Conservation (phyloP, 73 alveolate genomes). For the Paramecium primaurelia region DNA sequence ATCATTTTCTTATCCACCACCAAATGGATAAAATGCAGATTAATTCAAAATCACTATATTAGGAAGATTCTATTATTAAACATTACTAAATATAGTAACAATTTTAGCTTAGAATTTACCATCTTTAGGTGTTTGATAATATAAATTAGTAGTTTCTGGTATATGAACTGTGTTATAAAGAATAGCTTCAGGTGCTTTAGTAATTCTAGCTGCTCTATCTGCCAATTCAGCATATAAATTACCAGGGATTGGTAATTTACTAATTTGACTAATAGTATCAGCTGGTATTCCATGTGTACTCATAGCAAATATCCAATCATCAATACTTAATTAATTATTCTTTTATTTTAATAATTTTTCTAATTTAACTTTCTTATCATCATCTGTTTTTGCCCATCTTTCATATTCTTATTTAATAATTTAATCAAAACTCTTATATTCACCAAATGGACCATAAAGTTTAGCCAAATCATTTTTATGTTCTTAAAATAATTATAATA, state of each 20-base stretch:
- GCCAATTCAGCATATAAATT: conserved; percentile 93
- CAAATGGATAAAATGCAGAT: conserved; percentile 95
- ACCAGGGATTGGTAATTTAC: conserved; percentile 89
- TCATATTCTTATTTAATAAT: conserved; percentile 93
- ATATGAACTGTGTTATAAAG: conserved; percentile 91
- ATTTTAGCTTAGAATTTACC: conserved; percentile 82
- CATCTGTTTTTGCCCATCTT: conserved; percentile 96
- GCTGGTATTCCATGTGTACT: conserved; percentile 98
- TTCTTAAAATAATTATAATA: conserved; percentile 83
- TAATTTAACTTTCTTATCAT: conserved; percentile 86
- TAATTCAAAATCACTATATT: conserved; percentile 90
- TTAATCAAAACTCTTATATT: conserved; percentile 89
- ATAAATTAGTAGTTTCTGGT: conserved; percentile 90
- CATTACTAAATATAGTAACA: conserved; percentile 89
- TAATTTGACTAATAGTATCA: conserved; percentile 84
- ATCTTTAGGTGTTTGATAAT: conserved; percentile 86
- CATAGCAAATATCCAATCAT: conserved; percentile 98
- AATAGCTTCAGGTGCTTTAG: conserved; percentile 93
- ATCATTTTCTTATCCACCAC: conserved; percentile 98
- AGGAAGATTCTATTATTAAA: conserved; percentile 69
- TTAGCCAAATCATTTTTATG: conserved; percentile 91
- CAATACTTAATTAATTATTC: conserved; percentile 82
- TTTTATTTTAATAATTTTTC: conserved; percentile 84
- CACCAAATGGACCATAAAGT: conserved; percentile 91
- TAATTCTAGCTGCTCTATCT: conserved; percentile 85